These are phyloP conservation scores for Pleurotus djamor DNA, from an alignment of 768 basidiomycete genomes.

Conservation along the genomic window DNA sequence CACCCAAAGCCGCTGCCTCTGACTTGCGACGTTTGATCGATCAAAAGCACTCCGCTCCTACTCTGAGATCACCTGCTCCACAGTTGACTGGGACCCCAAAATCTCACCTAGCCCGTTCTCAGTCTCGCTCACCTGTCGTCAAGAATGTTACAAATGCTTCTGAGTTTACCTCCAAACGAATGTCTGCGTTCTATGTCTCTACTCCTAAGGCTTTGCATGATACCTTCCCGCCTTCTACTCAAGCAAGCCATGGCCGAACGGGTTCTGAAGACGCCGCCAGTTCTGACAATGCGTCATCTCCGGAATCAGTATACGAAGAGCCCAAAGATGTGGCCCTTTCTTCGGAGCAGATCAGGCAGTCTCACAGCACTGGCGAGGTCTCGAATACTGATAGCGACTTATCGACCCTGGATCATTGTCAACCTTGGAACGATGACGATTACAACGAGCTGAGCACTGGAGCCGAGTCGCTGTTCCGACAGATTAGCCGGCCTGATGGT, in stretches of 20 bases:
- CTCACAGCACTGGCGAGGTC: conserved; percentile 15
- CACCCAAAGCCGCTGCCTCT: not conserved
- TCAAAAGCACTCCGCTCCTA: not conserved
- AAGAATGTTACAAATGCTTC: not conserved
- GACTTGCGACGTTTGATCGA: not conserved
- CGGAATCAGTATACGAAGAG: not conserved
- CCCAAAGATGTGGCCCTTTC: conserved; percentile 21
- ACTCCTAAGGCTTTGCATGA: not conserved
- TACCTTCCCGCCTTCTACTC: not conserved
- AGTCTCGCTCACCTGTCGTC: not conserved
- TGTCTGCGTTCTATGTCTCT: conserved; percentile 3
- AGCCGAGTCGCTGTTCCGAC: conserved; percentile 45
- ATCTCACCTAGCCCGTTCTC: not conserved
- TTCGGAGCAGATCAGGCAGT: conserved; percentile 7
- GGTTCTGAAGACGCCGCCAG: not conserved
- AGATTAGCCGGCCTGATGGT: conserved; percentile 23
- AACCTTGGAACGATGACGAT: conserved; percentile 37
- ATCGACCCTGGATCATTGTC: conserved; percentile 38
- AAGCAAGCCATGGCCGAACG: not conserved
- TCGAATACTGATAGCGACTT: conserved; percentile 45
- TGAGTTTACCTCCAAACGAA: not conserved
- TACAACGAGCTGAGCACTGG: conserved; percentile 38
- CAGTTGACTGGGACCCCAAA: not conserved
- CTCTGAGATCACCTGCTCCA: not conserved
- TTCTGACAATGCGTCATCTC: not conserved